phyloP scores from a whole-genome alignment of 305 asterid species.

The Salvia sclarea region DNA sequence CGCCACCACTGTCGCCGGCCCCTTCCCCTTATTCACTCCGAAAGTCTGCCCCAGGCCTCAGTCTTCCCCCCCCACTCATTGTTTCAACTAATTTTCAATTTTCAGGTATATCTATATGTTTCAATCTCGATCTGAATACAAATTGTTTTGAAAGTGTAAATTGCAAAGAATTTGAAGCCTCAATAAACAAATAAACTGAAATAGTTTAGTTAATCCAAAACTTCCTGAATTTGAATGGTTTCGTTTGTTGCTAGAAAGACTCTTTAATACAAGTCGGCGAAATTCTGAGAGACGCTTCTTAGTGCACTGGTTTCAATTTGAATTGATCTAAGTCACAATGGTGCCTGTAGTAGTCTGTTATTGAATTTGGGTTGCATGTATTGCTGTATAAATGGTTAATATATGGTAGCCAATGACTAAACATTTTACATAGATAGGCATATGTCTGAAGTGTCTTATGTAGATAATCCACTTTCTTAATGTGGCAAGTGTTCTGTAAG shows the following conservation, averaged over 20 bases:
- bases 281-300: background rate
- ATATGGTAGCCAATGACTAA: slow-evolving; percentile 33
- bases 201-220: background rate
- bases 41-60: background rate
- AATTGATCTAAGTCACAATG: background rate
- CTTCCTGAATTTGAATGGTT: background rate
- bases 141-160: background rate
- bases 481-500: slow-evolving; percentile 31
- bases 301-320: background rate
- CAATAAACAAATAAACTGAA: background rate
- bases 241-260: background rate
- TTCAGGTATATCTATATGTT: slow-evolving; percentile 1
- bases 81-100: background rate
- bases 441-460: slow-evolving; percentile 30
- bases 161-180: background rate
- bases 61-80: background rate
- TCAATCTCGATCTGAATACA: slow-evolving; percentile 10
- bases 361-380: background rate
- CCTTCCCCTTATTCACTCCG: background rate
- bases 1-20: slow-evolving; percentile 4
- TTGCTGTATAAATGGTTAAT: background rate
- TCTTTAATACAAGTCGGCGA: background rate
- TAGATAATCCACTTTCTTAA: slow-evolving; percentile 30
- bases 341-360: background rate
- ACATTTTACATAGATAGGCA: slow-evolving; percentile 28